A percentile compares a stretch with the other conserved stretches of the same genome.
These are phyloP conservation scores for Stachybotrys elegans DNA, from an alignment of 2,329 filamentous ascomycete genomes.

Conservation along the genomic window DNA sequence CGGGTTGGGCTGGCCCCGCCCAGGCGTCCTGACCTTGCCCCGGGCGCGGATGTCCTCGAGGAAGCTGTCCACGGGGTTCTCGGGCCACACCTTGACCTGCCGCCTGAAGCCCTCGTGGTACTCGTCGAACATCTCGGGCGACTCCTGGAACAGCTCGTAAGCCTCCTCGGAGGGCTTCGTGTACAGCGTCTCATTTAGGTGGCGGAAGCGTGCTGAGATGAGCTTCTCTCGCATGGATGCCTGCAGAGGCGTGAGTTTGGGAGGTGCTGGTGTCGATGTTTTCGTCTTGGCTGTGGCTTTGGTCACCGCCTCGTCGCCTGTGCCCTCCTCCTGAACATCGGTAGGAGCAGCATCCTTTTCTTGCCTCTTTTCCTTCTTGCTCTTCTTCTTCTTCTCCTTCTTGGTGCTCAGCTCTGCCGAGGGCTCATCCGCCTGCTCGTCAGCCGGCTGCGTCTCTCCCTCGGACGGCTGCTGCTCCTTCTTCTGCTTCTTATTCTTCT, in stretches of 20 bases:
- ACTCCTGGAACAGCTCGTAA: slow-evolving; percentile 74
- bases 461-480: slow-evolving; percentile 31
- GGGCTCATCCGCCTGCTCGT: not conserved
- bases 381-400: slow-evolving; percentile 34
- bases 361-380: slow-evolving; percentile 20
- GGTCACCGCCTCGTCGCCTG: slow-evolving; percentile 8
- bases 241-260: slow-evolving; percentile 85
- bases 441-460: slow-evolving; percentile 1
- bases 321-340: slow-evolving; percentile 10
- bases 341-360: slow-evolving; percentile 10
- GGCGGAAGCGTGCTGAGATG: slow-evolving; percentile 89
- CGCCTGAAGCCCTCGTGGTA: slow-evolving; percentile 96
- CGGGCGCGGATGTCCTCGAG: slow-evolving; percentile 65
- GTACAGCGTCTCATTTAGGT: slow-evolving; percentile 95
- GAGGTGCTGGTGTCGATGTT: slow-evolving; percentile 30
- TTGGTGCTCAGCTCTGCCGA: slow-evolving; percentile 10
- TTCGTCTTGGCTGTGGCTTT: slow-evolving; percentile 14
- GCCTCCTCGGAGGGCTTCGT: slow-evolving; percentile 82
- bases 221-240: slow-evolving; percentile 93
- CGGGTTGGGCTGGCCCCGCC: slow-evolving; percentile 22
- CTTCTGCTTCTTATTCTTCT: slow-evolving; percentile 18
- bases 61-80: slow-evolving; percentile 91
- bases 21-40: slow-evolving; percentile 44
- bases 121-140: slow-evolving; percentile 90
- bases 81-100: slow-evolving; percentile 93